Conservation (phyloP, 257 asterid species). For the Capsicum baccatum region DNA sequence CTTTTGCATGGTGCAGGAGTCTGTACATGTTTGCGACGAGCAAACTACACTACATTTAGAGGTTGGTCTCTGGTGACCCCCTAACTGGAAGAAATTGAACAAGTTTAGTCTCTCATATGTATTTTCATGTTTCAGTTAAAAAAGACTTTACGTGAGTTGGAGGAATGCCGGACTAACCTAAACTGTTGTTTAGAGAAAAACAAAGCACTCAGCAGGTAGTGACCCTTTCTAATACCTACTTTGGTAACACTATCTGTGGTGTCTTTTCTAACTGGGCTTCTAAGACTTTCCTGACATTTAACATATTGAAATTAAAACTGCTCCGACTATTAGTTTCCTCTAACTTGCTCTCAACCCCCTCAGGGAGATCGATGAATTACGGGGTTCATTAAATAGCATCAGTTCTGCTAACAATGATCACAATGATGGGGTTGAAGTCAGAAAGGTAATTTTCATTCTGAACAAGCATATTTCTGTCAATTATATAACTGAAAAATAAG, state of each 20-base stretch:
- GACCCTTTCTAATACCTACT: conserved; percentile 14
- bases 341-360: conserved; percentile 36
- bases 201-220: conserved; percentile 66
- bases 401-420: conserved; percentile 47
- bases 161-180: conserved; percentile 66
- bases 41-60: conserved; percentile 53
- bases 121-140: conserved; percentile 55
- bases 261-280: neutral
- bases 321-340: conserved; percentile 15
- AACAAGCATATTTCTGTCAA: neutral
- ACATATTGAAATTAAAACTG: conserved; percentile 20
- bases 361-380: conserved; percentile 74
- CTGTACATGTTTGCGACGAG: conserved; percentile 40
- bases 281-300: neutral
- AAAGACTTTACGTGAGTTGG: conserved; percentile 65
- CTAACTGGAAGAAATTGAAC: neutral
- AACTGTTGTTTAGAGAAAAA: conserved; percentile 68
- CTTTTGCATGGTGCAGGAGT: conserved; percentile 52
- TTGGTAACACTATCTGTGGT: neutral
- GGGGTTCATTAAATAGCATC: conserved; percentile 41
- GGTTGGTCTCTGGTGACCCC: conserved; percentile 48
- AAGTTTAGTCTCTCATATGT: conserved; percentile 30
- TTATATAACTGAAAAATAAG: neutral
- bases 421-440: conserved; percentile 58
- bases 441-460: conserved; percentile 53